Evolutionary conservation across 2,329 filamentous ascomycete genomes (phyloP).

Genomic region (Lachnellula arida): DNA sequence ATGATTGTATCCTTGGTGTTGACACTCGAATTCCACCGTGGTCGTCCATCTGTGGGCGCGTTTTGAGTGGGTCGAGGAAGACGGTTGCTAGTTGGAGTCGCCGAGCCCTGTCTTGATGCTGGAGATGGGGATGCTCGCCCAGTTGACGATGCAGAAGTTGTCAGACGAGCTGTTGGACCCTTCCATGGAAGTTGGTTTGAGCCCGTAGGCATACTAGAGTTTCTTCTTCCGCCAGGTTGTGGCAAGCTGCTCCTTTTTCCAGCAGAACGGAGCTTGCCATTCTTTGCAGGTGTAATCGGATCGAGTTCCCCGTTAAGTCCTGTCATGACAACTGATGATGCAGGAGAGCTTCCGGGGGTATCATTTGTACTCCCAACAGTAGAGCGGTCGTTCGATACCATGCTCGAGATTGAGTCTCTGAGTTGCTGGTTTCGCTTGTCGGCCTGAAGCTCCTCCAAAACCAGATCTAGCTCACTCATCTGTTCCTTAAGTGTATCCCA

Average conservation of each 20-base stretch:
- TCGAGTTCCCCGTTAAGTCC: conserved; percentile 41
- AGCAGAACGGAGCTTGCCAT: conserved; percentile 28
- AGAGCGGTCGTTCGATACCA: conserved; percentile 52
- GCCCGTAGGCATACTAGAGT: conserved; percentile 38
- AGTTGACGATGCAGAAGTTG: conserved; percentile 41
- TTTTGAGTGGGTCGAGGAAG: conserved; percentile 41
- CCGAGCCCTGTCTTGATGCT: conserved; percentile 37
- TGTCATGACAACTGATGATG: conserved; percentile 57
- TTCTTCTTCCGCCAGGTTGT: conserved; percentile 41
- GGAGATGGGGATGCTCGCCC: conserved; percentile 35
- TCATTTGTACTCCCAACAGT: conserved; percentile 40
- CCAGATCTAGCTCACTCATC: conserved; percentile 70
- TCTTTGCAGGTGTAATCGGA: conserved; percentile 27
- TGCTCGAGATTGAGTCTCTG: conserved; percentile 88
- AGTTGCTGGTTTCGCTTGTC: conserved; percentile 67
- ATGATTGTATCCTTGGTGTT: conserved; percentile 60
- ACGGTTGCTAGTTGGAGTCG: conserved; percentile 45
- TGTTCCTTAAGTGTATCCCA: conserved; percentile 73
- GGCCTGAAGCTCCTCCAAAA: conserved; percentile 67
- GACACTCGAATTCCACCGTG: conserved; percentile 67
- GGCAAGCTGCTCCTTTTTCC: conserved; percentile 33
- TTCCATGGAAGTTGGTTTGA: conserved; percentile 37
- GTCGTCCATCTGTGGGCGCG: conserved; percentile 50
- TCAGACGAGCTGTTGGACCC: conserved; percentile 24
- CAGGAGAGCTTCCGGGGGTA: conserved; percentile 57